Base-by-base conservation (phyloP, 2,329 filamentous ascomycete genomes). In the Fonsecaea erecta region DNA sequence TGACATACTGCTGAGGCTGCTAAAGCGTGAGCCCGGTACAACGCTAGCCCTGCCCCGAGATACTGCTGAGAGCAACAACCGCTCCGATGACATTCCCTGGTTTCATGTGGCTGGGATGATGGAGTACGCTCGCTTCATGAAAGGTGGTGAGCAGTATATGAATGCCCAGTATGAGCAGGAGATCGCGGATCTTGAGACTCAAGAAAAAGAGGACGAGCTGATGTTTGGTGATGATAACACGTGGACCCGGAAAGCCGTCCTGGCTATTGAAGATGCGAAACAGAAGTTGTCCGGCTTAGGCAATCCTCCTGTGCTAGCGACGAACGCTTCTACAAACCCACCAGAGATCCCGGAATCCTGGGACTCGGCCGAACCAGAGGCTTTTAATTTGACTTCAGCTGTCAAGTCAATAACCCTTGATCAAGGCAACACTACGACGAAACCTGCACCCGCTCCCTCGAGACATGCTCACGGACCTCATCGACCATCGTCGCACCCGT, bases 91-190 rank as follows among this genome's bases (percentile, higher is more conserved):
- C 73, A 87, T 98, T 37, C 95, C 95, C 0, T 99, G 95, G 95
- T 92, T 96, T 76, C 93, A 95, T 78, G 92, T 92, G 5, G 93
- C 92, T 9, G 96, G 97, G 73, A 93, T 97, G 37, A 85, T 96
- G 75, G 95, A 99, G 75, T 99, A 97, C 77, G 92, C 93, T 16
- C 88, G 93, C 43, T 90, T 98, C 62, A 97, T 99, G 91, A 96
- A 94, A 75, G 95, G 93, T 6, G 94, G 92, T 3, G 88, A 90
- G 72, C 88, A 90, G 35, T 99, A 99, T 75, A 94, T 99, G 89
- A 75, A 82, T 12, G 83, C 87, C 60, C 91, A 98, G 74, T 94
- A 89, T 71, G 88, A 96, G 68, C 81, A 86, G 40, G 94, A 98
- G 75, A 88, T 97, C 37, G 81, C 85, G 43, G 88, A 91, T 18